These are phyloP conservation scores for Boletellus ananas DNA, from an alignment of 768 basidiomycete species.

Conservation along the genomic window DNA sequence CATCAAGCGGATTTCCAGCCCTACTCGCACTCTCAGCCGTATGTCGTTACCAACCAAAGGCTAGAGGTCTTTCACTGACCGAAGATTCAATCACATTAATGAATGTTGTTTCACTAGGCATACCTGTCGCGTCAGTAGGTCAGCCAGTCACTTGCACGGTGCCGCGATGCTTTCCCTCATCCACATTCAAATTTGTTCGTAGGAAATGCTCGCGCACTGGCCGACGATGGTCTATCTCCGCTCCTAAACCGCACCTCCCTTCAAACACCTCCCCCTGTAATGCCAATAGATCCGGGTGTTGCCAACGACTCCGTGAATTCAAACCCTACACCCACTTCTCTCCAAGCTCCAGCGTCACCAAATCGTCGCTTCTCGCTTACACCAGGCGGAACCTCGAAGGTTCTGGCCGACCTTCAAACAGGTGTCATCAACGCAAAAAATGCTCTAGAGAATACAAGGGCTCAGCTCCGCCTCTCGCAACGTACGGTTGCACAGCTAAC, in stretches of 20 bases:
- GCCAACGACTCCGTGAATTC: constrained; percentile 24
- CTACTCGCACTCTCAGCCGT: constrained; percentile 79
- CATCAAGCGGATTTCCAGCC: constrained; percentile 60
- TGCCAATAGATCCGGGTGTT: constrained; percentile 36
- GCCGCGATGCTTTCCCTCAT: constrained; percentile 15
- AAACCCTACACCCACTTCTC: constrained; percentile 35
- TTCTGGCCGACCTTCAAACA: constrained; percentile 81
- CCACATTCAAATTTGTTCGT: constrained; percentile 17
- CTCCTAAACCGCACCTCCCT: constrained; percentile 30
- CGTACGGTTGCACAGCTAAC: constrained; percentile 81
- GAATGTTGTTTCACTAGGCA: constrained; percentile 45
- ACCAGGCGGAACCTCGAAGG: constrained; percentile 81
- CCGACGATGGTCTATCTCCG: constrained; percentile 60
- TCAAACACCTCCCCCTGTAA: constrained; percentile 28
- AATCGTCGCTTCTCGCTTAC: constrained; percentile 58
- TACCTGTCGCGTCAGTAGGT: constrained; percentile 78
- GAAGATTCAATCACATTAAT: constrained; percentile 20
- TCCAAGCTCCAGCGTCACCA: constrained; percentile 46
- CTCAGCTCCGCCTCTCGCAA: constrained; percentile 77
- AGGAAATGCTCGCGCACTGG: constrained; percentile 83
- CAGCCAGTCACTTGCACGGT: constrained; percentile 29
- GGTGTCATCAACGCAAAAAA: constrained; percentile 76
- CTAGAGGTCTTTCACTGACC: constrained; percentile 18
- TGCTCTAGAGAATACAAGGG: constrained; percentile 83
- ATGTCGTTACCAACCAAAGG: constrained; percentile 36